Conservation (phyloP, 1,284 basidiomycete species). For the Meripilus lineatus region DNA sequence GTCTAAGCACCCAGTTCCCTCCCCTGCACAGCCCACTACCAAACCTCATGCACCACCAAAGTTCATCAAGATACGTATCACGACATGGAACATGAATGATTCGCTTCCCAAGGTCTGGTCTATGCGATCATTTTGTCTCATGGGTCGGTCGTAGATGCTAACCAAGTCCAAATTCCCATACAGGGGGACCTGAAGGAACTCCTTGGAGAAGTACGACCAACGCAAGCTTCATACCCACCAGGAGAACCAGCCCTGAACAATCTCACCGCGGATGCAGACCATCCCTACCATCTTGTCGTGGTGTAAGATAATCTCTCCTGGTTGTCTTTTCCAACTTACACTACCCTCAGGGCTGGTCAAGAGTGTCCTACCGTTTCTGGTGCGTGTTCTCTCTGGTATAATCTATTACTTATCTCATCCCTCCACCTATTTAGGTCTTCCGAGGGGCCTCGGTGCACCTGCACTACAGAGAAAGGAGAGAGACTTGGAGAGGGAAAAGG, state of each 20-base stretch:
- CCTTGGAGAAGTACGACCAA: slow-evolving; percentile 59
- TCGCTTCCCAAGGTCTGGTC: slow-evolving; percentile 58
- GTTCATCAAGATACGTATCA: slow-evolving; percentile 44
- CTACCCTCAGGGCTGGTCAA: slow-evolving; percentile 83
- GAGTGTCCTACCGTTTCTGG: slow-evolving; percentile 76
- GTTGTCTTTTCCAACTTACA: slow-evolving; percentile 14
- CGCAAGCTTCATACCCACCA: slow-evolving; percentile 31
- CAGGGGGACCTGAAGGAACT: slow-evolving; percentile 76
- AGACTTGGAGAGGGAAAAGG: slow-evolving; percentile 31
- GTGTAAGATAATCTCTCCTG: slow-evolving; percentile 44
- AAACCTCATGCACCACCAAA: slow-evolving; percentile 23
- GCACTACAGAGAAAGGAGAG: slow-evolving; percentile 62
- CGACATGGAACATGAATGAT: slow-evolving; percentile 78
- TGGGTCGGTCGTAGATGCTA: not conserved
- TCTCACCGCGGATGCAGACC: slow-evolving; percentile 46
- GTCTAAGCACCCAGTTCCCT: slow-evolving; percentile 1
- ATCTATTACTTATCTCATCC: not conserved
- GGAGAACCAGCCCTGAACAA: slow-evolving; percentile 37
- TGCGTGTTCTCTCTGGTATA: slow-evolving; percentile 17
- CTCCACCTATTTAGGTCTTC: slow-evolving; percentile 45
- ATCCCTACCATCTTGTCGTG: slow-evolving; percentile 79
- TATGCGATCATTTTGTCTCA: not conserved
- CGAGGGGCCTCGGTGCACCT: slow-evolving; percentile 68
- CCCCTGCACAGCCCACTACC: slow-evolving; percentile 1
- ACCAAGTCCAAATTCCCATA: not conserved